These are phyloP conservation scores for Candida nonsorbophila DNA, from an alignment of 805 yeast genomes.

Conservation along the genomic window DNA sequence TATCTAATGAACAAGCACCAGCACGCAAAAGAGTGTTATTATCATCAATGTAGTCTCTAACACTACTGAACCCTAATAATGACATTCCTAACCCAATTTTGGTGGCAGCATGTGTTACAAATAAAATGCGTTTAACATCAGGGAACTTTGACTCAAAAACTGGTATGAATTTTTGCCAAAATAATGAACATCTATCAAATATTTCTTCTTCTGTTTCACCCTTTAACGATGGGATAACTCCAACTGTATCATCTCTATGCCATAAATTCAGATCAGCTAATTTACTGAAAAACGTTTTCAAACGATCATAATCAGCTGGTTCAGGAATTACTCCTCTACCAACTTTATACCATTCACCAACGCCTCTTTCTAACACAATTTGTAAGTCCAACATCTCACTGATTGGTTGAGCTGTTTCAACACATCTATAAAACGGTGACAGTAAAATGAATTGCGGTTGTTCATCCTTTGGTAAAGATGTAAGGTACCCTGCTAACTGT, in stretches of 20 bases:
- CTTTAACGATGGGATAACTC: slow-evolving; percentile 50
- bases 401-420: slow-evolving; percentile 73
- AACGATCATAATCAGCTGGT: slow-evolving; percentile 51
- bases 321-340: slow-evolving; percentile 62
- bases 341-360: slow-evolving; percentile 90
- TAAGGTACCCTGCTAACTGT: slow-evolving; percentile 62
- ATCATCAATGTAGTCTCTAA: slow-evolving; percentile 47
- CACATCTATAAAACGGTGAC: slow-evolving; percentile 87
- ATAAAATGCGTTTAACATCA: slow-evolving; percentile 52
- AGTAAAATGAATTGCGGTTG: slow-evolving; percentile 67
- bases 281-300: slow-evolving; percentile 50
- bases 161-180: slow-evolving; percentile 55
- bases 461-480: slow-evolving; percentile 37
- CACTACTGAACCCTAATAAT: slow-evolving; percentile 47
- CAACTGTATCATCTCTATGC: slow-evolving; percentile 48
- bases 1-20: slow-evolving; percentile 82
- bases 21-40: slow-evolving; percentile 47
- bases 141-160: slow-evolving; percentile 55
- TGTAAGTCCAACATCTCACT: slow-evolving; percentile 54
- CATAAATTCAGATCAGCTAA: slow-evolving; percentile 28
- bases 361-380: slow-evolving; percentile 70
- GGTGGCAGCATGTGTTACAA: slow-evolving; percentile 93
- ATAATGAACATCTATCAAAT: slow-evolving; percentile 51
- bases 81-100: slow-evolving; percentile 85
- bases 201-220: slow-evolving; percentile 81